These are phyloP conservation scores for Leucogyrophana mollusca DNA, from an alignment of 768 basidiomycete genomes.

Conservation along the genomic window DNA sequence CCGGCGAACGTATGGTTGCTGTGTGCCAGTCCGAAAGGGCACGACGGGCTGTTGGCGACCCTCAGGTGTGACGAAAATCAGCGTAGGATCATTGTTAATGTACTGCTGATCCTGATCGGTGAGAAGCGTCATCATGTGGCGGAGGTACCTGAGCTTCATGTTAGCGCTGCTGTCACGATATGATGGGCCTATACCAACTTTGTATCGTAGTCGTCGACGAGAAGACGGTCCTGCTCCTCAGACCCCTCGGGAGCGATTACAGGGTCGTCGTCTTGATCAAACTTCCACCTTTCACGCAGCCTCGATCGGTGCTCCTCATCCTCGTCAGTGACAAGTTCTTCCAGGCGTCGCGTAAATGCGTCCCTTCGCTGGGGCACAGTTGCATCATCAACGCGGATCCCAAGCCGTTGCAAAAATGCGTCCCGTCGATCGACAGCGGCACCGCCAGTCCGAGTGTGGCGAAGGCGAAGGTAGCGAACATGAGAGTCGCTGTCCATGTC, in stretches of 20 bases:
- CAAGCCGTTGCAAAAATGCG: slow-evolving; percentile 23
- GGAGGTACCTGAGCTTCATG: slow-evolving; percentile 43
- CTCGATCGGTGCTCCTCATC: slow-evolving; percentile 42
- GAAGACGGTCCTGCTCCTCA: slow-evolving; percentile 65
- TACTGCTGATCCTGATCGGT: slow-evolving; percentile 51
- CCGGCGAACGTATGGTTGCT: slow-evolving; percentile 26
- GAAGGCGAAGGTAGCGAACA: slow-evolving; percentile 53
- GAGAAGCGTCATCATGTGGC: slow-evolving; percentile 55
- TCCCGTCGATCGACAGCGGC: slow-evolving; percentile 71
- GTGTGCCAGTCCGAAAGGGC: slow-evolving; percentile 42
- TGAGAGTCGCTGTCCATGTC: slow-evolving; percentile 23
- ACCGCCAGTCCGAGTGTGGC: slow-evolving; percentile 83
- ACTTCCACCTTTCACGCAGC: slow-evolving; percentile 63
- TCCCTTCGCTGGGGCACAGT: slow-evolving; percentile 5
- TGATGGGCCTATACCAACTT: slow-evolving; percentile 34
- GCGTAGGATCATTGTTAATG: slow-evolving; percentile 50
- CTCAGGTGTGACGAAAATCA: slow-evolving; percentile 42
- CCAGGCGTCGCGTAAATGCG: slow-evolving; percentile 25
- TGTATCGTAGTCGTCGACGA: slow-evolving; percentile 71
- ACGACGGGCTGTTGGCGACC: slow-evolving; percentile 50
- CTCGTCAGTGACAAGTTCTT: slow-evolving; percentile 23
- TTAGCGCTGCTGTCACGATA: slow-evolving; percentile 3
- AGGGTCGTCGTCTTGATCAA: slow-evolving; percentile 63
- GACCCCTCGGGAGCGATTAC: slow-evolving; percentile 52
- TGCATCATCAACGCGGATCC: slow-evolving; percentile 12